phyloP scores from a whole-genome alignment of 2,329 filamentous ascomycete genomes.

The Aureobasidium musti region DNA sequence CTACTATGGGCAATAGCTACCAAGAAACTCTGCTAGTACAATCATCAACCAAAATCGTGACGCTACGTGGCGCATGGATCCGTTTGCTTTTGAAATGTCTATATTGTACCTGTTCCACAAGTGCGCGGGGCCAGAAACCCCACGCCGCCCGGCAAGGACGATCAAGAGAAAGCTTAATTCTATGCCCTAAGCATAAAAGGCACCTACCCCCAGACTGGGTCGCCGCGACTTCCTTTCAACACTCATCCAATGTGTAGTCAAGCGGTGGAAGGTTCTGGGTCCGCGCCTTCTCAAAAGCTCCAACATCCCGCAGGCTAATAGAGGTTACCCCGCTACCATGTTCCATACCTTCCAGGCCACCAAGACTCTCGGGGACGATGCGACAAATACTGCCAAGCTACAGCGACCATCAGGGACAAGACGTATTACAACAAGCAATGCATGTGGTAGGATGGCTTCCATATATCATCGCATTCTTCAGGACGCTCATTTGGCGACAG shows the following conservation, averaged over 20 bases:
- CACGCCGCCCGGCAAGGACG: constrained; percentile 4
- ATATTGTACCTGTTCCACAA: too few species aligned
- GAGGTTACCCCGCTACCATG: constrained; percentile 38
- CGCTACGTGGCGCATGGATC: neutral
- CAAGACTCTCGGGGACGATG: constrained; percentile 35
- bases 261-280: too few species aligned
- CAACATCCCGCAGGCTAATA: neutral
- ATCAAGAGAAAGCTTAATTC: constrained; percentile 18
- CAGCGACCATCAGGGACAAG: constrained; percentile 44
- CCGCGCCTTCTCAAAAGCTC: neutral
- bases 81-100: neutral
- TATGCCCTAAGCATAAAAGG: neutral
- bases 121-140: neutral
- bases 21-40: too few species aligned
- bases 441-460: constrained; percentile 61
- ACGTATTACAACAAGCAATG: constrained; percentile 56
- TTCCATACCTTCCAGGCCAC: constrained; percentile 50
- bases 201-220: neutral
- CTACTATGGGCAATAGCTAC: constrained; percentile 44
- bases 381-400: constrained; percentile 40
- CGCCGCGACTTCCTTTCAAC: neutral
- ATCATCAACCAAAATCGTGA: too few species aligned
- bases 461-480: too few species aligned
- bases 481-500: neutral
- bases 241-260: too few species aligned